Conservation (phyloP, 2,329 filamentous ascomycete species). For the Botrytis byssoidea region DNA sequence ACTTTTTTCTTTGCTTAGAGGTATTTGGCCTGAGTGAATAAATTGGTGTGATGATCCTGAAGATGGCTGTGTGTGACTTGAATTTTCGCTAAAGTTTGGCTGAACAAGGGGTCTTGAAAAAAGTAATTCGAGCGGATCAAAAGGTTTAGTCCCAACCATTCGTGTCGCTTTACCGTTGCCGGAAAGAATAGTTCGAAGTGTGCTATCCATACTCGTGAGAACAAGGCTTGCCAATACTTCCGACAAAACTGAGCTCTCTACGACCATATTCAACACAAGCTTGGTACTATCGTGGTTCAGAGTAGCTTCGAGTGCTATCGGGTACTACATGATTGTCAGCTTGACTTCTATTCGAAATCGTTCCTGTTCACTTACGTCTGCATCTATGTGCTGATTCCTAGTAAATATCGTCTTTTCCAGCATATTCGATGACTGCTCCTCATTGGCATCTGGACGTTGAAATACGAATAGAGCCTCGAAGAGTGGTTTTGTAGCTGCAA, state of each 20-base stretch:
- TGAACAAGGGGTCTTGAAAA: background rate
- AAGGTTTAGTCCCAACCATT: background rate
- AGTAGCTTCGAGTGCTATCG: slow-evolving; percentile 73
- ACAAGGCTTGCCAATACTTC: slow-evolving; percentile 41
- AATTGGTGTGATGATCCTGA: background rate
- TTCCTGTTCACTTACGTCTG: slow-evolving; percentile 40
- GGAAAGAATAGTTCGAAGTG: slow-evolving; percentile 22
- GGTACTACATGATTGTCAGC: slow-evolving; percentile 41
- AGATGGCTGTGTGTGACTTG: no score
- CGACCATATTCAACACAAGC: slow-evolving; percentile 59
- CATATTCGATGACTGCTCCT: slow-evolving; percentile 32
- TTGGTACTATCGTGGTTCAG: slow-evolving; percentile 46
- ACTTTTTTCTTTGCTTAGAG: slow-evolving; percentile 45
- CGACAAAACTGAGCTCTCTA: slow-evolving; percentile 49
- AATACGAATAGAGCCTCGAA: slow-evolving; percentile 86
- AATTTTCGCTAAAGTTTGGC: no score
- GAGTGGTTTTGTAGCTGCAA: slow-evolving; percentile 50
- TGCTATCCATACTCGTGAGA: slow-evolving; percentile 44
- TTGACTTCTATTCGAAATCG: background rate
- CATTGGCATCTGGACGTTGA: slow-evolving; percentile 51
- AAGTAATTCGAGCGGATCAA: background rate
- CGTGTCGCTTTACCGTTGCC: background rate
- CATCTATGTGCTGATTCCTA: slow-evolving; percentile 44
- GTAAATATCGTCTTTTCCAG: slow-evolving; percentile 57
- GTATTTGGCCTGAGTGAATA: slow-evolving; percentile 50